A percentile compares a stretch with the other conserved stretches of the same genome.
phyloP scores from a whole-genome alignment of 345 rosid genomes.

The Clausena lansium region DNA sequence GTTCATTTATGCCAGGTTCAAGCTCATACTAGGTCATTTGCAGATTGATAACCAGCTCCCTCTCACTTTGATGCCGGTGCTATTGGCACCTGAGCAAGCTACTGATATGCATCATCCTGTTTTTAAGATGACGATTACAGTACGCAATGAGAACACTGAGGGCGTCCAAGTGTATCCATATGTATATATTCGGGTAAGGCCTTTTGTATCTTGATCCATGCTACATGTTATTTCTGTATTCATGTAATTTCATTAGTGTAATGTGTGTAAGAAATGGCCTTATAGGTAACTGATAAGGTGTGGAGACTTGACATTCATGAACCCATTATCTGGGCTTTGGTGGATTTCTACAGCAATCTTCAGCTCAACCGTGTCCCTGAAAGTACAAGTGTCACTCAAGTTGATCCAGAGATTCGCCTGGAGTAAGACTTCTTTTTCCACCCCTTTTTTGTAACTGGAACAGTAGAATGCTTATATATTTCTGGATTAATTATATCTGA shows the following conservation, averaged over 20 bases:
- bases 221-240: background rate
- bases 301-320: constrained; percentile 95
- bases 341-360: constrained; percentile 77
- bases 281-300: constrained; percentile 74
- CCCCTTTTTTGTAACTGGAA: constrained; percentile 1
- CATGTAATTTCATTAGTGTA: background rate
- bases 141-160: constrained; percentile 69
- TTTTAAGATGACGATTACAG: constrained; percentile 85
- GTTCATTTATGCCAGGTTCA: constrained; percentile 65
- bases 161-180: constrained; percentile 84
- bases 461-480: background rate
- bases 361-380: constrained; percentile 74
- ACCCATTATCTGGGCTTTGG: constrained; percentile 91
- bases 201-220: constrained; percentile 1
- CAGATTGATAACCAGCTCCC: constrained; percentile 98
- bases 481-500: background rate
- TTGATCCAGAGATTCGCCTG: constrained; percentile 94
- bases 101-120: constrained; percentile 78
- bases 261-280: constrained; percentile 2
- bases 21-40: constrained; percentile 77
- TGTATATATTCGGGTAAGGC: constrained; percentile 84
- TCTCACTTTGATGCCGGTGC: constrained; percentile 87
- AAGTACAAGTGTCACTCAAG: constrained; percentile 67
- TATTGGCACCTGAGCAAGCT: constrained; percentile 80
- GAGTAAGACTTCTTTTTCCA: constrained; percentile 50